Conservation (phyloP, 129 eudicot genomes). For the Heracleum sosnowskyi region DNA sequence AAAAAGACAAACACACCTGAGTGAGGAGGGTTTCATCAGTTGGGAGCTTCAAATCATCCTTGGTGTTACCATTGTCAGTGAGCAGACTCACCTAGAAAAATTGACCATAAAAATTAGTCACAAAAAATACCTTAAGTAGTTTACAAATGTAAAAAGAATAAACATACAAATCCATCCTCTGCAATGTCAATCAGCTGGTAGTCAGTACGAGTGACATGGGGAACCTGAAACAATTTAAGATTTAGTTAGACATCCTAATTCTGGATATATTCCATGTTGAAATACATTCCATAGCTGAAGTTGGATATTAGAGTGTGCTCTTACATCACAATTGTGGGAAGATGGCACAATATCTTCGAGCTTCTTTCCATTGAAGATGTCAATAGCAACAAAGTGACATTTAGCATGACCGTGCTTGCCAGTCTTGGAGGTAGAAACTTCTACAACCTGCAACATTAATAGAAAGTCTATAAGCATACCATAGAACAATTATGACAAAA, state of each 20-base stretch:
- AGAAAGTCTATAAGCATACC: background rate
- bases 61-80: conserved; percentile 68
- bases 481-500: background rate
- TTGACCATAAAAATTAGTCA: background rate
- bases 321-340: conserved; percentile 74
- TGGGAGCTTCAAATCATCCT: conserved; percentile 79
- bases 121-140: background rate
- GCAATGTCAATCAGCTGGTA: conserved; percentile 70
- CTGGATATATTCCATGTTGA: background rate
- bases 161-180: conserved; percentile 77
- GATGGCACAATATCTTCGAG: conserved; percentile 82
- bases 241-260: background rate
- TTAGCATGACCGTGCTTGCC: conserved; percentile 83
- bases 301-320: conserved; percentile 1
- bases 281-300: background rate
- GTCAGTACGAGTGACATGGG: conserved; percentile 64
- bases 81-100: conserved; percentile 50
- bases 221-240: conserved; percentile 43
- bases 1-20: conserved; percentile 30
- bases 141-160: background rate
- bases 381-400: conserved; percentile 73
- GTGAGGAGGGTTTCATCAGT: conserved; percentile 53
- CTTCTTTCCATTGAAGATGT: conserved; percentile 67
- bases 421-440: conserved; percentile 76
- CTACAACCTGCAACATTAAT: conserved; percentile 40